Percentiles rank a stretch among this genome's conserved stretches.
Evolutionary conservation across 2,329 filamentous ascomycete species (phyloP).

Genomic region (Fusarium udum): DNA sequence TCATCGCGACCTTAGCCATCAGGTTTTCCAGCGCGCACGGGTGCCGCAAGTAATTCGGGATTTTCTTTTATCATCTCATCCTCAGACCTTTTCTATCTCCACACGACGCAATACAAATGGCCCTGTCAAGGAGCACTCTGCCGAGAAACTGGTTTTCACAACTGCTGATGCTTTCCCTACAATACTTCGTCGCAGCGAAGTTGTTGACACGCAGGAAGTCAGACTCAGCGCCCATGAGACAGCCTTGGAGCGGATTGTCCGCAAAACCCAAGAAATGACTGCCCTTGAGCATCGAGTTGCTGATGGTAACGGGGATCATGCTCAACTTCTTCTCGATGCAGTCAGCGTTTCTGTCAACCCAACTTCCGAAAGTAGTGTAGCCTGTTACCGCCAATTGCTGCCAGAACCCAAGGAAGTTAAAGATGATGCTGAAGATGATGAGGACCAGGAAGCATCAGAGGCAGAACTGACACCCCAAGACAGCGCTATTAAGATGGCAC

Average conservation of each 20-base stretch:
- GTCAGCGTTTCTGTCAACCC: constrained; percentile 81
- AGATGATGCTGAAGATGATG: constrained; percentile 53
- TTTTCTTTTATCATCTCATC: constrained; percentile 80
- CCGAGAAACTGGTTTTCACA: constrained; percentile 85
- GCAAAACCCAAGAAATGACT: constrained; percentile 88
- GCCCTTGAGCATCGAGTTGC: constrained; percentile 77
- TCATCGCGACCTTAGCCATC: constrained; percentile 83
- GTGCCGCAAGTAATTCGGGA: constrained; percentile 87
- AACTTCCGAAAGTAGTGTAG: constrained; percentile 78
- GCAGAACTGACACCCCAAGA: constrained; percentile 69
- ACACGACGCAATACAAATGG: constrained; percentile 75
- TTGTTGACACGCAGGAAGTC: constrained; percentile 73
- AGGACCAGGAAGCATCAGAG: constrained; percentile 55
- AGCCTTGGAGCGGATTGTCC: constrained; percentile 87
- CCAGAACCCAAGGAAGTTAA: constrained; percentile 59
- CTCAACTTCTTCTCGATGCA: constrained; percentile 76
- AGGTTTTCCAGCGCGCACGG: constrained; percentile 87
- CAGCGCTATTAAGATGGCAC: constrained; percentile 81
- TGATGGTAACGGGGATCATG: constrained; percentile 76
- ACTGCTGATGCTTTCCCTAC: constrained; percentile 91
- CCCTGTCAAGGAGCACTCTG: constrained; percentile 75
- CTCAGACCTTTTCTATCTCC: constrained; percentile 81
- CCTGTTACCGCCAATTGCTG: constrained; percentile 79
- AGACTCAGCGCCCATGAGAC: constrained; percentile 80
- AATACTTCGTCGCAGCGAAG: constrained; percentile 87